Base-by-base conservation (phyloP, 768 basidiomycete genomes). In the Mycena epipterygia region DNA sequence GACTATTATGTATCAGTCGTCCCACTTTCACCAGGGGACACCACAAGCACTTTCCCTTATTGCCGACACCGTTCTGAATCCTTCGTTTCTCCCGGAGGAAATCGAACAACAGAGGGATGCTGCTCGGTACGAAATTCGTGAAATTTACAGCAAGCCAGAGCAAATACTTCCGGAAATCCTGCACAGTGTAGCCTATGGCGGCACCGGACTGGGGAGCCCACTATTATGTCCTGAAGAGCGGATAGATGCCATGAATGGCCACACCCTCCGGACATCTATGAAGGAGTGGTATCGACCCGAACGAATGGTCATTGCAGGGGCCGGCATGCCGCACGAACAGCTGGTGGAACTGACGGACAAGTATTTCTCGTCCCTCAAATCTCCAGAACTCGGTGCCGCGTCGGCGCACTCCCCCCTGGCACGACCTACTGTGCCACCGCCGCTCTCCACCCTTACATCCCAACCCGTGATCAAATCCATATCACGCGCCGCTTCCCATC, bases 1-100 rank as follows among this genome's bases (percentile, higher is more conserved):
- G 80, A 89, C 95, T 25, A 96, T 98, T 77, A 95, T 98, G 93
- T 99, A 99, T 79, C 98, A 99, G 81, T 97, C 97, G 14, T 95
- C 96, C 42, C 93, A 97, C 79, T 97, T 96, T 77, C 91, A 95
- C 73, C 85, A 90, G 70, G 90, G 90, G 44, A 95, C 96, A 2
- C 90, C 94, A 1, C 85, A 90, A 9, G 95, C 96, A 14, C 79
- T 99, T 57, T 92, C 93, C 30, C 89, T 99, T 71, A 95, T 99
- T 68, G 89, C 97, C 37, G 97, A 98, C 80, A 97, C 97, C 19
- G 91, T 95, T 56, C 86, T 93, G 64, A 90, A 95, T 76, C 90
- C 98, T 13, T 82, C 90, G 1, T 91, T 98, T 79, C 80, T 88
- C 23, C 81, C 84, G 0, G 93, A 94, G 61, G 98, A 99, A 81